Percentiles rank a stretch among this genome's conserved stretches.
These are phyloP conservation scores for Pythium chondricola DNA, from an alignment of 352 stramenopile species.

Conservation along the genomic window DNA sequence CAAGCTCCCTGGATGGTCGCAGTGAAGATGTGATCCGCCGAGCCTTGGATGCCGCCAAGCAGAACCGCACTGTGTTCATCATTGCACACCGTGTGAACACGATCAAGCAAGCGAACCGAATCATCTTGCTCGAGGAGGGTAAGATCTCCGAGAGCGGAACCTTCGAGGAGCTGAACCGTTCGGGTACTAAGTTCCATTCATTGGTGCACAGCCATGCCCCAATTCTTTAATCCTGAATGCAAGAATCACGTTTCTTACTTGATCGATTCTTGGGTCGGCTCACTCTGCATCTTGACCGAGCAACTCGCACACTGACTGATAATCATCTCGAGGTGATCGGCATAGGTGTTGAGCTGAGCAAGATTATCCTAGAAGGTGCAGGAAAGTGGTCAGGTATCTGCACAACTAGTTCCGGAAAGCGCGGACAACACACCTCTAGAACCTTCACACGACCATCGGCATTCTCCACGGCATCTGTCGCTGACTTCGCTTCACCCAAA, in stretches of 20 bases:
- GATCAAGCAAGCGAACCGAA: conserved; percentile 77
- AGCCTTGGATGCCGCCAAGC: conserved; percentile 47
- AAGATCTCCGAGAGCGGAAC: conserved; percentile 71
- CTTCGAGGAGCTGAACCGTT: conserved; percentile 66
- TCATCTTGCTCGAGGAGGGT: conserved; percentile 80
- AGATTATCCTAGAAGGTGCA: conserved; percentile 51
- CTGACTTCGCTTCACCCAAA: neutral
- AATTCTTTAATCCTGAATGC: conserved; percentile 38
- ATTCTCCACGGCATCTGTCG: neutral
- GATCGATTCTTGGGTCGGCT: conserved; percentile 48
- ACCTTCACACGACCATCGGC: conserved; percentile 37
- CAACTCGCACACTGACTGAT: conserved; percentile 66
- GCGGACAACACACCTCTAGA: conserved; percentile 40
- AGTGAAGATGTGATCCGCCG: conserved; percentile 78
- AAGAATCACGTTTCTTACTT: conserved; percentile 17
- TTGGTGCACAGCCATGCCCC: conserved; percentile 57
- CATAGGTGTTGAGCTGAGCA: conserved; percentile 72
- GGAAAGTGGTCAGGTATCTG: neutral
- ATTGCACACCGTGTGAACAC: conserved; percentile 84
- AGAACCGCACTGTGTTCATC: conserved; percentile 77
- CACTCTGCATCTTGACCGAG: conserved; percentile 63
- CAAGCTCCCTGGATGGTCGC: conserved; percentile 72
- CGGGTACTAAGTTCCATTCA: conserved; percentile 75
- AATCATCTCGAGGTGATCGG: conserved; percentile 69
- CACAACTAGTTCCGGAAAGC: neutral